Conservation (phyloP, 257 asterid genomes). For the Solanum piurae region DNA sequence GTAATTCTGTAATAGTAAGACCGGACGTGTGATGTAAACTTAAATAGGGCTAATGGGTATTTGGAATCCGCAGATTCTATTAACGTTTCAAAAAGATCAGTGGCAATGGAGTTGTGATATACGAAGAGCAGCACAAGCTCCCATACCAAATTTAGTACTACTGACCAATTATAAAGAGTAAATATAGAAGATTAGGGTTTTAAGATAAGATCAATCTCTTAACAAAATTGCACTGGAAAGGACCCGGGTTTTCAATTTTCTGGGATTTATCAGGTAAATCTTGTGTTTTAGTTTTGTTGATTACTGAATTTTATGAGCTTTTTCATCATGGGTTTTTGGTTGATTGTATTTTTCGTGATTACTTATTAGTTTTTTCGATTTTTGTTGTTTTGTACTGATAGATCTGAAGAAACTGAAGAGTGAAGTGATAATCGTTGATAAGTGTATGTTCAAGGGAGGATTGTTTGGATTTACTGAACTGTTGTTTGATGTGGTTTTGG, state of each 20-base stretch:
- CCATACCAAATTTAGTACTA: neutral
- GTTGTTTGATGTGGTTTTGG: conserved; percentile 54
- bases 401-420: conserved; percentile 74
- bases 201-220: neutral
- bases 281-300: neutral
- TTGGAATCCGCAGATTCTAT: neutral
- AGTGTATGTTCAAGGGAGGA: neutral
- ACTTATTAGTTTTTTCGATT: neutral
- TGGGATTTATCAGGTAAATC: neutral
- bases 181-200: neutral
- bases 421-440: conserved; percentile 19
- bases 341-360: neutral
- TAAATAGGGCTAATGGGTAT: neutral
- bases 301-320: neutral
- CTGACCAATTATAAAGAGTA: neutral
- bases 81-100: neutral
- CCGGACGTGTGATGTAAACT: neutral
- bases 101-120: neutral
- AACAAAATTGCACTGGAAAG: neutral
- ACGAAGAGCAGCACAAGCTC: neutral
- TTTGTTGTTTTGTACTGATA: conserved; percentile 19
- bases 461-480: conserved; percentile 9
- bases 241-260: neutral
- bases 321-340: neutral
- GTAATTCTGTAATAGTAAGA: neutral